Base-by-base conservation (phyloP, 495 filamentous ascomycete species). In the Aspergillus haitiensis region DNA sequence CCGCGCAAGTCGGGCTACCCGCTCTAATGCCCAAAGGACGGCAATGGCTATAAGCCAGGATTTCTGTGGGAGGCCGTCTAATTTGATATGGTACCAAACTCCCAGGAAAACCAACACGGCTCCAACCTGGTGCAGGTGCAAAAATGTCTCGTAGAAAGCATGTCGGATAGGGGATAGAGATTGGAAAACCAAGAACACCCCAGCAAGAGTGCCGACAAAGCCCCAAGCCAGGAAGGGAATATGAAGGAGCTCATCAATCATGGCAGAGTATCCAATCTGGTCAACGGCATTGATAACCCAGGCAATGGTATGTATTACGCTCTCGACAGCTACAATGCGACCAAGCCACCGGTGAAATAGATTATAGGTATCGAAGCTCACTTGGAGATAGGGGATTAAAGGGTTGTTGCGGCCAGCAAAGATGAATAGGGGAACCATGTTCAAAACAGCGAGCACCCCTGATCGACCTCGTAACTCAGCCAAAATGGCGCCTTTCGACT, bases 331-430 rank as follows among this genome's bases (percentile, higher is more conserved):
- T 6, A 91, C 84, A 44, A 93, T 82, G 18, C 91, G 85, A 12
- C 89, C 91, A 61, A 94, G 84, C 90, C 91, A 96, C 34, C 90
- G 84, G 71, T 94, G 91, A 37, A 94, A 70, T 33, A 96, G 74
- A 71, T 93, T 94, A 79, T 87, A 93, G 0, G 89, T 92, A 73
- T 94, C 90, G 71, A 92, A 94, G 65, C 86, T 87, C 70, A 94
- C 83, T 16, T 81, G 82, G 63, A 92, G 80, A 7, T 91, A 68
- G 4, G 69, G 64, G 61, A 93, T 93, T 15, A 93, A 76, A 18
- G 88, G 89, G 68, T 92, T 95, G 75, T 95, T 95, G 48, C 90
- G 82, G 18, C 89, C 83, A 15, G 89, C 89, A 60, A 93, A 80
- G 50, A 94, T 73, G 55, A 96, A 75, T 33, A 92, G 78, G 1